Evolutionary conservation across 108 stramenopile species (phyloP).

Genomic region (Nitzschia sp.): DNA sequence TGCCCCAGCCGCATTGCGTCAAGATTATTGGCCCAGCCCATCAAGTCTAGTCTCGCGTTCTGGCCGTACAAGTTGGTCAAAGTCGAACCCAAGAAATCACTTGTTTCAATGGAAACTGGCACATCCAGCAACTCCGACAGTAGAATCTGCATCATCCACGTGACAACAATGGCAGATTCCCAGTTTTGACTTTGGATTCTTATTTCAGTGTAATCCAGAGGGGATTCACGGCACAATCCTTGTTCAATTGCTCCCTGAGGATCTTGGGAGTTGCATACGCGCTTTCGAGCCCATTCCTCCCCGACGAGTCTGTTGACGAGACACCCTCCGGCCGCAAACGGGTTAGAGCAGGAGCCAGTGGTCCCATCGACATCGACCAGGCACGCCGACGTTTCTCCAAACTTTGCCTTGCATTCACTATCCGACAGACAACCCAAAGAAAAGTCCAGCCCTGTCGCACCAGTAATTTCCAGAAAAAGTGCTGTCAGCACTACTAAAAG

Average conservation of each 20-base stretch:
- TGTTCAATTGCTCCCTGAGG: not conserved
- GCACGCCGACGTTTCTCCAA: not conserved
- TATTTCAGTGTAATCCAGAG: constrained; percentile 37
- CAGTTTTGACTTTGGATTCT: constrained; percentile 31
- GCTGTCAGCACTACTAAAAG: too few species aligned
- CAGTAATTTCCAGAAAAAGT: too few species aligned
- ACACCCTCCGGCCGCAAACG: not conserved
- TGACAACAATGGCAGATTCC: constrained; percentile 28
- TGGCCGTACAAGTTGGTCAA: constrained; percentile 33
- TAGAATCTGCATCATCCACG: not conserved
- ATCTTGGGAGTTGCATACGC: constrained; percentile 32
- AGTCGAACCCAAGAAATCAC: not conserved
- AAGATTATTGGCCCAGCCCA: not conserved
- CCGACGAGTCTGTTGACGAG: not conserved
- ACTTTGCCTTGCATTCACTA: not conserved
- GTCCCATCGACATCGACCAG: not conserved
- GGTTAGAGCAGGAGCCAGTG: not conserved
- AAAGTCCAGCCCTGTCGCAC: too few species aligned
- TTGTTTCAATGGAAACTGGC: constrained; percentile 33
- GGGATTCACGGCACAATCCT: constrained; percentile 11
- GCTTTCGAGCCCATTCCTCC: not conserved
- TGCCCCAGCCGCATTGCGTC: not conserved
- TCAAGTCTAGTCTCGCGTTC: not conserved
- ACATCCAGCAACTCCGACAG: constrained; percentile 35
- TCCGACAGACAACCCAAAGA: not conserved